These are phyloP conservation scores for Coniochaeta sp. DNA, from an alignment of 2,329 filamentous ascomycete species.

Conservation along the genomic window DNA sequence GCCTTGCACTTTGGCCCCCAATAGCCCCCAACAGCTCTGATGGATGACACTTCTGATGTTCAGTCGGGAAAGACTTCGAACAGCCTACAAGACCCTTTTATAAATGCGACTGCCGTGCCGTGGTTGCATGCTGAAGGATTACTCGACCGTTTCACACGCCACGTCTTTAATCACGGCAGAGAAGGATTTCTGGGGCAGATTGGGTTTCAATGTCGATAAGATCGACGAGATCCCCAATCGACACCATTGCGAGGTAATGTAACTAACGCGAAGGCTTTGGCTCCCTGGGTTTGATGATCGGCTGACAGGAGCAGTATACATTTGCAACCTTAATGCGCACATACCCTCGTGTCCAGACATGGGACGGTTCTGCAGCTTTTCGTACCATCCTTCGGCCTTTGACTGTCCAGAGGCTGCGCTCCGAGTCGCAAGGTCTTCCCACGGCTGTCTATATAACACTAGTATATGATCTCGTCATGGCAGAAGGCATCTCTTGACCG, in stretches of 20 bases:
- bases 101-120: neutral
- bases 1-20: neutral
- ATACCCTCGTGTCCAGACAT: neutral
- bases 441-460: neutral
- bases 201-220: neutral
- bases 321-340: neutral
- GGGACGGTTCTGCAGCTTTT: neutral
- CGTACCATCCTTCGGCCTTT: neutral
- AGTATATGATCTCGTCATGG: neutral
- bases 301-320: neutral
- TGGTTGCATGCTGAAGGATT: neutral
- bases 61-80: neutral
- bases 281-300: neutral
- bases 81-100: neutral
- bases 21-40: neutral
- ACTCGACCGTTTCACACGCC: neutral
- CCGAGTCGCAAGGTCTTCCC: neutral
- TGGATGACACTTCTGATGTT: too few relatives aligned
- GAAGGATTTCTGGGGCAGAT: neutral
- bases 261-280: neutral
- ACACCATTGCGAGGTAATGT: neutral
- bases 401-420: neutral
- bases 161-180: neutral
- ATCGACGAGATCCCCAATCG: neutral
- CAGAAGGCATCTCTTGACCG: neutral